Evolutionary conservation across 495 filamentous ascomycete genomes (phyloP).

Genomic region (Daldinia decipiens): DNA sequence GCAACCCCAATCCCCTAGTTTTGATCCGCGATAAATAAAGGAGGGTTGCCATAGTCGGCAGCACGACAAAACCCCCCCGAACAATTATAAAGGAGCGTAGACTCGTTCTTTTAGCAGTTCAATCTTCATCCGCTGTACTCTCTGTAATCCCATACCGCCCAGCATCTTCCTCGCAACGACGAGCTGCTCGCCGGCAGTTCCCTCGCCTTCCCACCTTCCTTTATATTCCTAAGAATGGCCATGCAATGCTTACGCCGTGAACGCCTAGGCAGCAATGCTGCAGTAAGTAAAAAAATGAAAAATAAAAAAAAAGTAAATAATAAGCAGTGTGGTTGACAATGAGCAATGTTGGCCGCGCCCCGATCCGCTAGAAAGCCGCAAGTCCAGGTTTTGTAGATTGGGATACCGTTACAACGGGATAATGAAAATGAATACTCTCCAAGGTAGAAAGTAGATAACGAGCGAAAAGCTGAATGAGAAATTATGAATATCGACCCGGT

Average conservation of each 20-base stretch:
- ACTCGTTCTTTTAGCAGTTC: slow-evolving; percentile 25
- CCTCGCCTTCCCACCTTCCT: slow-evolving; percentile 23
- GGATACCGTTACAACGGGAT: background rate
- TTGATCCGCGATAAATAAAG: slow-evolving; percentile 17
- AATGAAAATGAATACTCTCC: background rate
- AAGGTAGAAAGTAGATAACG: slow-evolving; percentile 11
- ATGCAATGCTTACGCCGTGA: slow-evolving; percentile 43
- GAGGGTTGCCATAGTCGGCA: slow-evolving; percentile 13
- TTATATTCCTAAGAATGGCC: slow-evolving; percentile 32
- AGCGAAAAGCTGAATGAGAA: slow-evolving; percentile 10
- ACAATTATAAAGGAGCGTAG: slow-evolving; percentile 37
- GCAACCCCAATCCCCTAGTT: slow-evolving; percentile 8
- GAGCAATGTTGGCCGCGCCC: background rate
- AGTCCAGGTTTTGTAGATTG: background rate
- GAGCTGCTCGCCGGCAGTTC: slow-evolving; percentile 39
- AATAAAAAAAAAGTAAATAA: slow-evolving; percentile 12
- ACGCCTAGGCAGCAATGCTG: slow-evolving; percentile 19
- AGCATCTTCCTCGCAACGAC: slow-evolving; percentile 17
- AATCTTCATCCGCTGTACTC: slow-evolving; percentile 28
- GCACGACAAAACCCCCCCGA: slow-evolving; percentile 7
- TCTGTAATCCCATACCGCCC: slow-evolving; percentile 3
- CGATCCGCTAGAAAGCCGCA: background rate
- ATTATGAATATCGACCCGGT: background rate
- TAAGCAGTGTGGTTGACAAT: slow-evolving; percentile 8
- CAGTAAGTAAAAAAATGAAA: slow-evolving; percentile 2